A percentile compares a stretch with the other conserved stretches of the same genome.
Evolutionary conservation across 345 rosid genomes (phyloP).

Genomic region (Draba incana): DNA sequence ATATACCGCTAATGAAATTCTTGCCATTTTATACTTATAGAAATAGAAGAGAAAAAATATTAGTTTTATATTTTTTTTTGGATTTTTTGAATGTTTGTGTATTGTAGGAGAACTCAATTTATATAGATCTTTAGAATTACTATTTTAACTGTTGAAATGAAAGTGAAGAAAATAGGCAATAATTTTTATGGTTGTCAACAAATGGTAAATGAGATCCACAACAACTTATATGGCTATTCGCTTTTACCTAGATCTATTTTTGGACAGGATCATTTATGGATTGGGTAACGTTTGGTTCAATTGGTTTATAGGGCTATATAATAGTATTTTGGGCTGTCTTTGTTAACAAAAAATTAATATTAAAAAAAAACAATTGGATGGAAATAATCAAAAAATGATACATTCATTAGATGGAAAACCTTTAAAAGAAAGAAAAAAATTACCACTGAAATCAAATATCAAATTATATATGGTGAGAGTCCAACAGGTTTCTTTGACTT

Average conservation of each 20-base stretch:
- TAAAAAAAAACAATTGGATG: no score
- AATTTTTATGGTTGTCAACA: not conserved
- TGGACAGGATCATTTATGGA: no score
- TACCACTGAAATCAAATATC: no score
- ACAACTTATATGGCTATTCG: not conserved
- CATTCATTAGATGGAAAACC: no score
- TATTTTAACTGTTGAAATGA: not conserved
- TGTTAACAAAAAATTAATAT: no score
- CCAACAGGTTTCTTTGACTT: no score
- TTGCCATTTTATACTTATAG: constrained; percentile 23
- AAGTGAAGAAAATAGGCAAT: not conserved
- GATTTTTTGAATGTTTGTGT: not conserved
- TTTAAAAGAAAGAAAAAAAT: no score
- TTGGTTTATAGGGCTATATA: no score
- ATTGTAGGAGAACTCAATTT: not conserved
- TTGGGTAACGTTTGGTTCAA: no score
- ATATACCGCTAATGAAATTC: not conserved
- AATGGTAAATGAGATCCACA: not conserved
- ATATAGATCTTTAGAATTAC: not conserved
- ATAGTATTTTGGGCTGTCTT: no score
- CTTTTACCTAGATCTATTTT: not conserved
- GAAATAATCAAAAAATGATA: no score
- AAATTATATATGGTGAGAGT: no score
- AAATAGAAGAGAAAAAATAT: not conserved
- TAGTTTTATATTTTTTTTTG: not conserved